Percentiles rank a stretch among this genome's conserved stretches.
Conservation (phyloP, 352 stramenopile species). For the Phytophthora capsici region DNA sequence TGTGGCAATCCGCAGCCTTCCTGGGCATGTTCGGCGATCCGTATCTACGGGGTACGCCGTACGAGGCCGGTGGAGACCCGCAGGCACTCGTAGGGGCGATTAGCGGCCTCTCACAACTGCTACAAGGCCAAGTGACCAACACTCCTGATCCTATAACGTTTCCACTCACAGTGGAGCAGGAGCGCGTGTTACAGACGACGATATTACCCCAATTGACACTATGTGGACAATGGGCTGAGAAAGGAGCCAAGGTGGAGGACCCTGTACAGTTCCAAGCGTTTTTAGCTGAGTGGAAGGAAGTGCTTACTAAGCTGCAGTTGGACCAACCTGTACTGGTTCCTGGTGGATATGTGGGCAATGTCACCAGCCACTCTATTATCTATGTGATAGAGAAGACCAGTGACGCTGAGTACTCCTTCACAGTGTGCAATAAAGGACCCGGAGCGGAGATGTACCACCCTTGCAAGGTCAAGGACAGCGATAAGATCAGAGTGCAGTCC, state of each 20-base stretch:
- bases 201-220: constrained; percentile 63
- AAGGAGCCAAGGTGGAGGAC: constrained; percentile 65
- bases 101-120: constrained; percentile 44
- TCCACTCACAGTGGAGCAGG: constrained; percentile 53
- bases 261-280: constrained; percentile 71
- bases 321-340: constrained; percentile 68
- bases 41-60: constrained; percentile 77
- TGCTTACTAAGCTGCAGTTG: constrained; percentile 48
- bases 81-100: constrained; percentile 67
- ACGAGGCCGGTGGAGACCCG: constrained; percentile 75
- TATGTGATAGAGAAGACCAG: constrained; percentile 83
- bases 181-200: constrained; percentile 52
- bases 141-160: constrained; percentile 52
- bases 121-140: constrained; percentile 34
- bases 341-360: constrained; percentile 80
- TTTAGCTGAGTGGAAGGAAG: constrained; percentile 72
- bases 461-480: constrained; percentile 19
- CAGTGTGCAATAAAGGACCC: constrained; percentile 89
- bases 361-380: constrained; percentile 77
- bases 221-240: constrained; percentile 62
- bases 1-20: constrained; percentile 74
- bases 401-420: constrained; percentile 74
- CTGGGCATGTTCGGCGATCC: constrained; percentile 83
- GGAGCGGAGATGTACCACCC: constrained; percentile 88
- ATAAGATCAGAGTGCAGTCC: constrained; percentile 84